These are phyloP conservation scores for Penicillium flavigenum DNA, from an alignment of 495 filamentous ascomycete species.

Conservation along the genomic window DNA sequence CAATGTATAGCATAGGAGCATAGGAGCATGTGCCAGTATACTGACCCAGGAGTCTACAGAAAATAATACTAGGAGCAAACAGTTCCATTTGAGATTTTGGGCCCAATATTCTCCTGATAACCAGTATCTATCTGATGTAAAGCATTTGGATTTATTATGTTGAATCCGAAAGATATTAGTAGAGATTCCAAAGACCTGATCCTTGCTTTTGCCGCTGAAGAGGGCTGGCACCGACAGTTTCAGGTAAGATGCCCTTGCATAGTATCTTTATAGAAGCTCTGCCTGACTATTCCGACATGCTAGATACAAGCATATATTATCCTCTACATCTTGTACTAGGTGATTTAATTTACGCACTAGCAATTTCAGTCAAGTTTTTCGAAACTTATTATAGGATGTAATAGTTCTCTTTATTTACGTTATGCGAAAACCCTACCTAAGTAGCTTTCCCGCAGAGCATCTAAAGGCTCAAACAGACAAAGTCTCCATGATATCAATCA, in stretches of 20 bases:
- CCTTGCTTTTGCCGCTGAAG: neutral
- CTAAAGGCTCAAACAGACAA: neutral
- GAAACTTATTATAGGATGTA: neutral
- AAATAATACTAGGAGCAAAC: neutral
- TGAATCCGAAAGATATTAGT: neutral
- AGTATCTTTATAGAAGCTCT: neutral
- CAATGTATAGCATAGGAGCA: neutral
- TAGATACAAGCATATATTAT: neutral
- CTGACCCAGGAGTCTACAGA: neutral
- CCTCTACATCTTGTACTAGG: neutral
- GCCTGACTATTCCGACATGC: neutral
- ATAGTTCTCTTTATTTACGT: neutral
- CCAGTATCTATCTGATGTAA: neutral
- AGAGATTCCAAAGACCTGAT: neutral
- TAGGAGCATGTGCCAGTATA: neutral
- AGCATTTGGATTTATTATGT: neutral
- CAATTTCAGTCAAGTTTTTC: neutral
- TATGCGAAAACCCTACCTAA: neutral
- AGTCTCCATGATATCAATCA: slow-evolving; percentile 3
- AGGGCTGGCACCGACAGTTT: neutral
- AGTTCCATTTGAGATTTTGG: neutral
- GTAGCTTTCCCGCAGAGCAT: neutral
- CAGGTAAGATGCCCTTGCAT: neutral
- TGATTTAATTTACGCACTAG: neutral
- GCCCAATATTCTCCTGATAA: neutral